Evolutionary conservation across 1,284 basidiomycete species (phyloP), one percentile per base, ranked within the genome.

Genomic region (Kalmanozyma brasiliensis): DNA sequence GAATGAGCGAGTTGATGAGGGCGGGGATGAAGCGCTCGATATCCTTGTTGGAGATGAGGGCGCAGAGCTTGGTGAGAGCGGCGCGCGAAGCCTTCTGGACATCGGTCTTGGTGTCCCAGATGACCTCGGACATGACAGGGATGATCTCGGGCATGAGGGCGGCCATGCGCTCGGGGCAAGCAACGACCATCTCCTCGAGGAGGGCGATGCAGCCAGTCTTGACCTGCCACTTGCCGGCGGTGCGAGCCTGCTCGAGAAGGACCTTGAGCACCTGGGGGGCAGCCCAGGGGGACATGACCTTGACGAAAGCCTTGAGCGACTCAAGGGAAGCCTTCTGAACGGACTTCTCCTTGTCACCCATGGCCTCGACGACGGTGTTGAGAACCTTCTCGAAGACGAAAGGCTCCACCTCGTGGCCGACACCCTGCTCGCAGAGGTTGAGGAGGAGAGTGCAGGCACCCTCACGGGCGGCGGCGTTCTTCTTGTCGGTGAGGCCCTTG

Each of bases 31-130:
- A 82, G 56, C 83, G 84, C 78, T 95, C 93, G 76, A 97, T 96
- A 86, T 98, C 95, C 90, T 98, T 98, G 91, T 99, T 99, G 79
- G 94, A 94, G 78, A 98, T 89, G 78, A 83, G 73, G 35, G 70
- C 66, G 57, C 73, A 76, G 36, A 80, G 77, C 87, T 94, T 94
- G 82, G 91, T 93, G 80, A 98, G 89, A 67, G 94, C 90, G 81
- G 91, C 90, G 83, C 94, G 94, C 73, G 95, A 93, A 52, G 94
- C 92, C 88, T 97, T 98, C 90, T 98, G 97, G 84, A 99, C 96
- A 77, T 98, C 94, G 68, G 92, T 88, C 88, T 99, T 99, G 86
- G 96, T 98, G 86, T 98, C 96, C 94, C 94, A 98, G 82, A 98
- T 98, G 68, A 91, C 94, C 82, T 94, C 95, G 47, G 94, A 84